These are phyloP conservation scores for Pistacia vera DNA, from an alignment of 345 rosid species.

Conservation along the genomic window DNA sequence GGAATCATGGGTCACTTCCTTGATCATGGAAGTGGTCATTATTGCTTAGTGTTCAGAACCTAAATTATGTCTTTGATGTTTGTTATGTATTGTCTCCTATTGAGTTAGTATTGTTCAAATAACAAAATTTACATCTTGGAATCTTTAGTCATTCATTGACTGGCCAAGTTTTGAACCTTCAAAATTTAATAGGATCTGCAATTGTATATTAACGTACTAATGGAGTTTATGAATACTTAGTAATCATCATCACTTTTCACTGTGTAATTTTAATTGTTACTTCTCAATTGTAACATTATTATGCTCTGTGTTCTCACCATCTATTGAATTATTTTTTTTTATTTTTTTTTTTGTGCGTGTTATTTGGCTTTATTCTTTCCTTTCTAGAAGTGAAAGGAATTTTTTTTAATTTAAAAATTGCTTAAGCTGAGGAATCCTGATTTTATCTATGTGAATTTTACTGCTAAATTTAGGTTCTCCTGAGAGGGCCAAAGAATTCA, in stretches of 20 bases:
- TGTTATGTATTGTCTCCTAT: neutral
- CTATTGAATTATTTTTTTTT: too few relatives aligned
- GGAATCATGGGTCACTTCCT: too few relatives aligned
- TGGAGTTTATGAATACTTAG: neutral
- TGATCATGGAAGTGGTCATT: too few relatives aligned
- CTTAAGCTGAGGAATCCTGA: neutral
- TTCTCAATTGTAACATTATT: neutral
- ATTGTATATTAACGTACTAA: neutral
- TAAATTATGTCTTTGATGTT: neutral
- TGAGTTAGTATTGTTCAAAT: neutral
- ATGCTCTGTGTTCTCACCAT: neutral
- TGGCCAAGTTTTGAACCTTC: neutral
- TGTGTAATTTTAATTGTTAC: neutral
- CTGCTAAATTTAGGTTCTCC: constrained; percentile 46
- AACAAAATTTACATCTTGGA: neutral
- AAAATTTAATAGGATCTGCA: neutral
- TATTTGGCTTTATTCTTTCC: neutral
- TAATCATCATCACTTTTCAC: neutral
- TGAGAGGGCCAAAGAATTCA: constrained; percentile 73
- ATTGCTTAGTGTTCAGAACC: neutral
- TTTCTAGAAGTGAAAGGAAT: neutral
- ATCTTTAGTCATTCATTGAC: neutral
- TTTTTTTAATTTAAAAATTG: neutral
- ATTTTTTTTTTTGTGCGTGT: too few relatives aligned
- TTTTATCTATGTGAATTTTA: neutral